A percentile compares a stretch with the other conserved stretches of the same genome.
Conservation (phyloP, 1,284 basidiomycete species). For the Ceratobasidium sp. region DNA sequence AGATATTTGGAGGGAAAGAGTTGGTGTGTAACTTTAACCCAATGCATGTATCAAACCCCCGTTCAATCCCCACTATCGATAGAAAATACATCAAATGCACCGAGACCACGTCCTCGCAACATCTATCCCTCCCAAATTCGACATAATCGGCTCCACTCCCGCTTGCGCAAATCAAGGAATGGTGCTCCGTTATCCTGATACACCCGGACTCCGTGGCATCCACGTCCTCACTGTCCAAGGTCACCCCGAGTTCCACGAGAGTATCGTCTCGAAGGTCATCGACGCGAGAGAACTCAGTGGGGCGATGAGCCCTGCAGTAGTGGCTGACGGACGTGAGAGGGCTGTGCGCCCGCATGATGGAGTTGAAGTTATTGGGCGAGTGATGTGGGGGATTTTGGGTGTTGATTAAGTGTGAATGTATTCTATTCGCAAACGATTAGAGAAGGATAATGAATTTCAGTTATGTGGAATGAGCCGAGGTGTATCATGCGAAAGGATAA, state of each 20-base stretch:
- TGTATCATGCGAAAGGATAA: too few species aligned
- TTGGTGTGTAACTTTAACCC: conserved; percentile 59
- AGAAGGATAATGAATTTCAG: too few species aligned
- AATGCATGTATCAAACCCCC: neutral
- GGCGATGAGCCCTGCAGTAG: conserved; percentile 64
- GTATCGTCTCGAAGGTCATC: conserved; percentile 71
- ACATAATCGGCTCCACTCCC: conserved; percentile 74
- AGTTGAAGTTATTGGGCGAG: conserved; percentile 66
- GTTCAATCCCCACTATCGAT: neutral
- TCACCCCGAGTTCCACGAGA: conserved; percentile 82
- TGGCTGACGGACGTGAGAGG: conserved; percentile 62
- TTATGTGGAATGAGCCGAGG: too few species aligned
- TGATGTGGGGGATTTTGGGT: conserved; percentile 74
- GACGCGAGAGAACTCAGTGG: conserved; percentile 64
- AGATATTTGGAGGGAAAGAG: conserved; percentile 70
- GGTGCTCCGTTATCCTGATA: conserved; percentile 65
- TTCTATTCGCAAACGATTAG: too few species aligned
- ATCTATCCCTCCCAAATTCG: conserved; percentile 65
- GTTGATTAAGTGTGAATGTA: conserved; percentile 44
- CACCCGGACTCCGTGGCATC: conserved; percentile 57
- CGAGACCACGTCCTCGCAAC: conserved; percentile 78
- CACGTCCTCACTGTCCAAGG: conserved; percentile 81
- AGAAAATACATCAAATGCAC: conserved; percentile 88
- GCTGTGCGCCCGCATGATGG: conserved; percentile 72
- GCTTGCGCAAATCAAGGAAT: conserved; percentile 78